Evolutionary conservation across 2,329 filamentous ascomycete genomes (phyloP).

Genomic region (Colletotrichum australisinense): DNA sequence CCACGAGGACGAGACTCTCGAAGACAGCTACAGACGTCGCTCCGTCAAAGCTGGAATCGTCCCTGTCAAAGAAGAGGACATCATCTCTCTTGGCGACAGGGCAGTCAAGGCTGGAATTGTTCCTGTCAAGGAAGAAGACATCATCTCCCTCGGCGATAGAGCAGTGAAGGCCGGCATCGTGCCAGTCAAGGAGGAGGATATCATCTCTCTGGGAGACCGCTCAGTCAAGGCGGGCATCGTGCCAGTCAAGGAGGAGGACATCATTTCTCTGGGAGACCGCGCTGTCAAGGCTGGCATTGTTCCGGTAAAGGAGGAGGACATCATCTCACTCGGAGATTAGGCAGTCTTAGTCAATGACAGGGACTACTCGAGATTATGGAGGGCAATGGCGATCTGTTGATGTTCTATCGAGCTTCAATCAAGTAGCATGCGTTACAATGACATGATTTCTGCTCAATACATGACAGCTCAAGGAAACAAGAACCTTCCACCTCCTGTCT

Average conservation of each 20-base stretch:
- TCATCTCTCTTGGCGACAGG: background rate
- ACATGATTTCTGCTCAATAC: background rate
- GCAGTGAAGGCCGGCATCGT: background rate
- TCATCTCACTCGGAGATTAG: background rate
- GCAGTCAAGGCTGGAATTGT: background rate
- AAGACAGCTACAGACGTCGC: background rate
- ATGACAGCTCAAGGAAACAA: background rate
- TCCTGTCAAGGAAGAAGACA: background rate
- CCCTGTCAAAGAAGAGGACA: background rate
- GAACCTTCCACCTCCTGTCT: background rate
- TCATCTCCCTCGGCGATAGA: background rate
- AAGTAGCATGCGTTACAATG: background rate
- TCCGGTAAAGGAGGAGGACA: background rate
- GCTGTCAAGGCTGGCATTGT: background rate
- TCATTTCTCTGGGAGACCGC: too few relatives aligned
- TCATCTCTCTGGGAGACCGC: background rate
- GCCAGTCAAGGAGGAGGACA: too few relatives aligned
- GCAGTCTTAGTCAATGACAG: background rate
- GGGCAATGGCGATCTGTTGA: background rate
- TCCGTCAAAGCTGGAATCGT: background rate
- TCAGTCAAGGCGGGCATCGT: background rate
- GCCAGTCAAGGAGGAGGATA: background rate
- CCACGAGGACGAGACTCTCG: background rate
- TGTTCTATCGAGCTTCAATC: background rate
- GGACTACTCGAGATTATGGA: background rate